phyloP scores from a whole-genome alignment of 208 protist species.

The Phytomonas francai region DNA sequence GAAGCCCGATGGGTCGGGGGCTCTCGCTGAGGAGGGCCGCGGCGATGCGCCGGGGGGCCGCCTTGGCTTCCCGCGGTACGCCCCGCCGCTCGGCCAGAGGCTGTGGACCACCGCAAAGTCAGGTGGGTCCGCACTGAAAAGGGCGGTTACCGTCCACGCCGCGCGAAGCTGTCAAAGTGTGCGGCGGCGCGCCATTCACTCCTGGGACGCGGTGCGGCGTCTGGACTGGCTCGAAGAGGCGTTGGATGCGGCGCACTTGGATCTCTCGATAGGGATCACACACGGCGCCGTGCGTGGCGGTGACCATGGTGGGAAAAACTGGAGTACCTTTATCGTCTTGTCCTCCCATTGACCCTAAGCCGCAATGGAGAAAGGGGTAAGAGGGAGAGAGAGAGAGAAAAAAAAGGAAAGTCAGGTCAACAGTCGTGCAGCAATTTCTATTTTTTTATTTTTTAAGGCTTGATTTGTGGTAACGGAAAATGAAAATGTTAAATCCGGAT shows the following conservation, averaged over 20 bases:
- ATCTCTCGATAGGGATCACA: constrained; percentile 45
- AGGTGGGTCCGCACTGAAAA: too few relatives aligned
- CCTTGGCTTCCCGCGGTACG: too few relatives aligned
- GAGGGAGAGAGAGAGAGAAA: constrained; percentile 15
- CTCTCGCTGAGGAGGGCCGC: background rate
- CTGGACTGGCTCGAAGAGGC: constrained; percentile 24
- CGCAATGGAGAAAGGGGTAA: background rate
- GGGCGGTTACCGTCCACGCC: too few relatives aligned
- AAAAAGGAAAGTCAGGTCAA: constrained; percentile 4
- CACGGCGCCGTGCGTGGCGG: constrained; percentile 3
- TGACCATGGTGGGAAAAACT: constrained; percentile 11
- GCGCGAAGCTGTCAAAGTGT: background rate
- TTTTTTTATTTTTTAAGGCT: background rate
- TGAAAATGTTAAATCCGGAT: background rate
- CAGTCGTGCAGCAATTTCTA: background rate
- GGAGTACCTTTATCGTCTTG: constrained; percentile 38
- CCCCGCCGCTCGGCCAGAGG: too few relatives aligned
- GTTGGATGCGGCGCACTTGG: constrained; percentile 31
- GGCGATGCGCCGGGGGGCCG: background rate
- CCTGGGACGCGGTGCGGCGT: constrained; percentile 2
- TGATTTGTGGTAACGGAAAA: too few relatives aligned
- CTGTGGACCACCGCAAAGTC: too few relatives aligned
- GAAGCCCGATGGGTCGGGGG: background rate
- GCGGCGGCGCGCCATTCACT: background rate
- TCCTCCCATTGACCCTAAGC: constrained; percentile 21